Percentiles rank a stretch among this genome's conserved stretches.
phyloP scores from a whole-genome alignment of 352 stramenopile genomes.

The Globisporangium ultimum region DNA sequence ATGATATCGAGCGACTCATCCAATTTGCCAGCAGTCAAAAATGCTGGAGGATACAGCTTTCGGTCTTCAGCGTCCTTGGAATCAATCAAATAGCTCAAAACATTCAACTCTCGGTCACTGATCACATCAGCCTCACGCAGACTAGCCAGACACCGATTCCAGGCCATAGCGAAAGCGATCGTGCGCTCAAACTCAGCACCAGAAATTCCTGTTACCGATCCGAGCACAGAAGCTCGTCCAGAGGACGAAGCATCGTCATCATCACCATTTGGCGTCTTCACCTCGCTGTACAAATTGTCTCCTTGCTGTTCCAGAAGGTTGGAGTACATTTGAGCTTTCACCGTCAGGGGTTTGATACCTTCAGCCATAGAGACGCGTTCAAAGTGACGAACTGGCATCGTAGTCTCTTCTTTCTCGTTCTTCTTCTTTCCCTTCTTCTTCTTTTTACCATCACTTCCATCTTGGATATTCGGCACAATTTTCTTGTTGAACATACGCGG shows the following conservation, averaged over 20 bases:
- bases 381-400: constrained; percentile 73
- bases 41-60: constrained; percentile 83
- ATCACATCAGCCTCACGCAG: constrained; percentile 82
- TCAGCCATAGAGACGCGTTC: constrained; percentile 83
- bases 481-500: constrained; percentile 88
- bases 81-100: constrained; percentile 86
- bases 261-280: constrained; percentile 61
- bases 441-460: constrained; percentile 51
- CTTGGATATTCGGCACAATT: constrained; percentile 82
- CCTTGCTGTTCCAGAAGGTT: constrained; percentile 62
- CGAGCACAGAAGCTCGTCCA: constrained; percentile 51
- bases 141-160: constrained; percentile 76
- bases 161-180: constrained; percentile 86
- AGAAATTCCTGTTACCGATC: constrained; percentile 72
- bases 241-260: constrained; percentile 51
- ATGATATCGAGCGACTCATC: constrained; percentile 87
- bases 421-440: constrained; percentile 78
- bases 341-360: constrained; percentile 69
- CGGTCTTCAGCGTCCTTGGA: constrained; percentile 68
- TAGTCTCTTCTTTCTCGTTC: constrained; percentile 52
- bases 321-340: constrained; percentile 84
- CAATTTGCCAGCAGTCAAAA: constrained; percentile 83
- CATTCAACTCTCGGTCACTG: constrained; percentile 80
- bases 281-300: constrained; percentile 56
- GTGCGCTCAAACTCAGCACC: constrained; percentile 82